These are phyloP conservation scores for Zygoascus ofunaensis DNA, from an alignment of 805 yeast species.

Conservation along the genomic window DNA sequence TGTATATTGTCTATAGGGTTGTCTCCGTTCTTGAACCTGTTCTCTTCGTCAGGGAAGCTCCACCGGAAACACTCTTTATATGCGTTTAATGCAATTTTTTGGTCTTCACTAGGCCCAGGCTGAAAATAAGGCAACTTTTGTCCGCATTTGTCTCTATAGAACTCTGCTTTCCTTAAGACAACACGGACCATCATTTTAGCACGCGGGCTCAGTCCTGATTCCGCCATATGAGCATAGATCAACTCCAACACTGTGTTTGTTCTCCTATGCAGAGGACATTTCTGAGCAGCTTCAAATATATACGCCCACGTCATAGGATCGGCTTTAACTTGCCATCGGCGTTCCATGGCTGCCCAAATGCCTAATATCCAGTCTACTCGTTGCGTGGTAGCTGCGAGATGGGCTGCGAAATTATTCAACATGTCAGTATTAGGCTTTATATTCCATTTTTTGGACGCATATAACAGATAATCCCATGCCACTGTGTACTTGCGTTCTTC, in stretches of 20 bases:
- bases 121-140: not conserved
- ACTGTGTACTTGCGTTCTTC: constrained; percentile 3
- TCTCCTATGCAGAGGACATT: constrained; percentile 4
- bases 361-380: constrained; percentile 18
- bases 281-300: constrained; percentile 11
- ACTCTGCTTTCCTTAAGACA: not conserved
- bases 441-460: constrained; percentile 5
- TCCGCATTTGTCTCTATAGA: not conserved
- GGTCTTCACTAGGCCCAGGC: not conserved
- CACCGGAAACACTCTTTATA: not conserved
- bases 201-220: not conserved
- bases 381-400: constrained; percentile 6
- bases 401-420: constrained; percentile 11
- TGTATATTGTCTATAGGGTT: not conserved
- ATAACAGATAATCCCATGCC: constrained; percentile 18
- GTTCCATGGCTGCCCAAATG: constrained; percentile 9
- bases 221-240: constrained; percentile 5
- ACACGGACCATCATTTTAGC: not conserved
- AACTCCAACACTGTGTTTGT: constrained; percentile 3
- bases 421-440: constrained; percentile 10
- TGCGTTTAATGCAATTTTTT: not conserved
- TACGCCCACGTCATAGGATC: constrained; percentile 8
- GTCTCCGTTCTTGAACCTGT: not conserved
- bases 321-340: constrained; percentile 9
- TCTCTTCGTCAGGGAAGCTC: not conserved